Base-by-base conservation (phyloP, 129 eudicot genomes). In the Rutidosis leptorrhynchoides region DNA sequence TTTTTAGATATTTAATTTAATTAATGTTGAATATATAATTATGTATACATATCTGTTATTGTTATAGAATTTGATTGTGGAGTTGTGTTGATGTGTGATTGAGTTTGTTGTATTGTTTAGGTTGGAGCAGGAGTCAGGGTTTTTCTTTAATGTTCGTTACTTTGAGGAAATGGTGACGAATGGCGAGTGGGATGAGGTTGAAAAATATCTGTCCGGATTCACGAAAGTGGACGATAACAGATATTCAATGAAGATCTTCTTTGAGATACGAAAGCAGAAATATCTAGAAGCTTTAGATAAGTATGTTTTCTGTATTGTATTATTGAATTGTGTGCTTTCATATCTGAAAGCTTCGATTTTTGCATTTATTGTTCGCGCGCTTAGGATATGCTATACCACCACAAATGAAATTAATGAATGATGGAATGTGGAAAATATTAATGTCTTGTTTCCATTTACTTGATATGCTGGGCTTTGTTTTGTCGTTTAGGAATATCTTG, bases 121-220 rank as follows among this genome's bases (percentile, higher is more conserved):
- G 53, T 69, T 83, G 46, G 88, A 83, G 70, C 71, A 73, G 42
- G 88, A 83, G 30, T 83, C 85, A 0, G 83, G 88, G 0, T 70
- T 83, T 54, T 83, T 15, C 75, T 83, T 83, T 55, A 83, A 80
- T 30, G 23, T 80, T 35, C 70, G 75, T 24, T 73, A 83, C 58
- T 83, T 83, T 65, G 88, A 83, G 48, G 85, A 83, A 64, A 58
- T 56, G 64, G 80, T 83, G 58, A 55, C 63, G 2, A 78, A 75
- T 73, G 88, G 88, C 2, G 80, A 80, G 7, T 83, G 80, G 85
- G 88, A 83, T 53, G 88, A 83, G 40, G 85, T 80, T 43, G 88
- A 83, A 70, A 83, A 77, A 15, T 76, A 76, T 62, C 71, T 76
- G 22, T 76, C 80, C 6, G 75, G 80, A n/a, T 76, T 69, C 30